Conservation (phyloP, 345 rosid genomes). For the Hibiscus trionum region DNA sequence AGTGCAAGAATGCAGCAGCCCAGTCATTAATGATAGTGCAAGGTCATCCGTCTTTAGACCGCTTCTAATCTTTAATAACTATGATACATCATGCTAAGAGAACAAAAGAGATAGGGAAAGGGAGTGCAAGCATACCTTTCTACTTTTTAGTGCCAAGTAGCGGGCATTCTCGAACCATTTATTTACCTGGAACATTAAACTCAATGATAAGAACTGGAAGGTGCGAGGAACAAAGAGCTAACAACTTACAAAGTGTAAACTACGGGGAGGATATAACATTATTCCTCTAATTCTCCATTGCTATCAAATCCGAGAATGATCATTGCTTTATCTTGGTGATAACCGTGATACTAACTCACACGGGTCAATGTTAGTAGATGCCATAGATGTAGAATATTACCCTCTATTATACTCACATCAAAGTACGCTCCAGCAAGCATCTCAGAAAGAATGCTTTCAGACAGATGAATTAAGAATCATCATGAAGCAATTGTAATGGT, state of each 20-base stretch:
- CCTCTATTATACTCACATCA: neutral
- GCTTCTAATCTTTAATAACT: neutral
- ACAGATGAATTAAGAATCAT: neutral
- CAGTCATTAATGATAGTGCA: neutral
- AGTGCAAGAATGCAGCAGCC: neutral
- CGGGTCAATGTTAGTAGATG: neutral
- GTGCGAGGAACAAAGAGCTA: slow-evolving; percentile 10
- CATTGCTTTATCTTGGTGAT: neutral
- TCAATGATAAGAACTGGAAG: slow-evolving; percentile 10
- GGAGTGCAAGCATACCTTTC: slow-evolving; percentile 52
- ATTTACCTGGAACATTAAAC: slow-evolving; percentile 61
- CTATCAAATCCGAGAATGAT: neutral
- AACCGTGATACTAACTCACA: neutral
- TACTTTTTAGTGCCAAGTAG: slow-evolving; percentile 63
- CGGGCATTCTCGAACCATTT: slow-evolving; percentile 98
- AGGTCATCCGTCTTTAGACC: neutral
- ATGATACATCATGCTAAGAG: neutral
- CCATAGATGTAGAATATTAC: neutral
- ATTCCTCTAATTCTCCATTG: neutral
- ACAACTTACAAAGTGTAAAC: neutral
- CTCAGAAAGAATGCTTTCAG: neutral
- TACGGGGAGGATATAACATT: neutral
- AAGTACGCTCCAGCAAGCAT: neutral
- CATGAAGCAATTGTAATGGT: neutral
- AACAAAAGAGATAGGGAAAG: neutral